Base-by-base conservation (phyloP, 2,329 filamentous ascomycete species). In the Ophiostoma populinum region DNA sequence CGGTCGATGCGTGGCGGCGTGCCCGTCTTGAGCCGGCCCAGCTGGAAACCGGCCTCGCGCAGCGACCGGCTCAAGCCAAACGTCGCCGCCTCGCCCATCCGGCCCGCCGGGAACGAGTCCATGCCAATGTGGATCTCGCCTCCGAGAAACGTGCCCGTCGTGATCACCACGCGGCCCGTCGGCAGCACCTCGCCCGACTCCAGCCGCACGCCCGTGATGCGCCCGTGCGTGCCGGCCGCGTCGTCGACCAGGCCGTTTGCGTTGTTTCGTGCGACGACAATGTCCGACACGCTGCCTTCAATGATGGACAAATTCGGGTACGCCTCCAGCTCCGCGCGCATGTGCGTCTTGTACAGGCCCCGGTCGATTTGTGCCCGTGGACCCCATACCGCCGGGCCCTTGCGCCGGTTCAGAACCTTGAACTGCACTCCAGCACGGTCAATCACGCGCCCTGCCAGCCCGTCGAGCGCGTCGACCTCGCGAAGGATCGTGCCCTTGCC, bases 361-460 rank as follows among this genome's bases (percentile, higher is more conserved):
- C 90, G 73, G 55, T 98, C 90, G 53, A 98, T 95, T 62, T 98
- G 90, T 32, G 90, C 90, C 36, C 90, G 70, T 1, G 90, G 90
- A 9, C 90, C 90, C 90, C 90, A 98, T 18, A 98, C 90, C 3
- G 90, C 90, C 5, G 87, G 83, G 1, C 90, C 90, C 51, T 95
- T 95, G 44, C 71, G 80, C 34, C 73, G 65, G 55, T 98, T 98
- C 49, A 98, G 56, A 13, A 92, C 67, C 43, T 81, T 75, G 55
- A 95, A 98, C 53, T 94, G 87, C n/a, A 94, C 71, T 6, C 83
- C 90, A 3, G 90, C 80, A 53, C 90, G 87, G 58, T 98, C 90
- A 40, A 93, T 83, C 16, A 94, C 77, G 24, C 82, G 70, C 0
- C 83, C 86, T 0, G 85, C 78, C 15, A 98, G 62, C 1, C 90